Percentiles rank a stretch among this genome's conserved stretches.
Conservation (phyloP, 2,329 filamentous ascomycete species). For the Epicoccum sorghinum region DNA sequence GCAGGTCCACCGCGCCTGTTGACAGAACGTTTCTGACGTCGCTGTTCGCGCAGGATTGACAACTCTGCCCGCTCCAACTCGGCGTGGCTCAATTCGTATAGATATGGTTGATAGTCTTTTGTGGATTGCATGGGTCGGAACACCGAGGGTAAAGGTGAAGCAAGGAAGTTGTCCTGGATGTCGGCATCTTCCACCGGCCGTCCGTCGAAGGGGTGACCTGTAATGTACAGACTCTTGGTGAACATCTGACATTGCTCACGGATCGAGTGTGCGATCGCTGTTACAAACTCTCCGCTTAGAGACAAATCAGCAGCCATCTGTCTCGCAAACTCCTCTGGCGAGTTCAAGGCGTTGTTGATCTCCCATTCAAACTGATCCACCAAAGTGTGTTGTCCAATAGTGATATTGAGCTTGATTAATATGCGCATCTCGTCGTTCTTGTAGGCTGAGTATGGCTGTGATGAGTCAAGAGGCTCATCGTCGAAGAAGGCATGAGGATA, state of each 20-base stretch:
- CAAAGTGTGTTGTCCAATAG: constrained; percentile 90
- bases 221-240: constrained; percentile 88
- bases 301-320: constrained; percentile 90
- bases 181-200: constrained; percentile 92
- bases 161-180: constrained; percentile 81
- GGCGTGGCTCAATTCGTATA: constrained; percentile 91
- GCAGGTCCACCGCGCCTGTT: constrained; percentile 91
- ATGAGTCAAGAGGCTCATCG: constrained; percentile 87
- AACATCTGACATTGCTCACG: constrained; percentile 95
- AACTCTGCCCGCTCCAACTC: constrained; percentile 90
- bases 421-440: constrained; percentile 99
- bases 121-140: constrained; percentile 92
- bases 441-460: constrained; percentile 89
- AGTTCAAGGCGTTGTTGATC: constrained; percentile 93
- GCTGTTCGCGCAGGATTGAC: constrained; percentile 90
- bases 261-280: constrained; percentile 96
- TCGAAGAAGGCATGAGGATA: constrained; percentile 90
- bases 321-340: constrained; percentile 89
- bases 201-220: constrained; percentile 94
- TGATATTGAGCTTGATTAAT: constrained; percentile 94
- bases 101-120: constrained; percentile 90
- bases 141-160: constrained; percentile 79
- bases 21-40: constrained; percentile 92
- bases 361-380: constrained; percentile 99
- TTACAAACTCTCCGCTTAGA: constrained; percentile 92